Conservation (phyloP, 495 filamentous ascomycete species). For the Aspergillus funiculosus region DNA sequence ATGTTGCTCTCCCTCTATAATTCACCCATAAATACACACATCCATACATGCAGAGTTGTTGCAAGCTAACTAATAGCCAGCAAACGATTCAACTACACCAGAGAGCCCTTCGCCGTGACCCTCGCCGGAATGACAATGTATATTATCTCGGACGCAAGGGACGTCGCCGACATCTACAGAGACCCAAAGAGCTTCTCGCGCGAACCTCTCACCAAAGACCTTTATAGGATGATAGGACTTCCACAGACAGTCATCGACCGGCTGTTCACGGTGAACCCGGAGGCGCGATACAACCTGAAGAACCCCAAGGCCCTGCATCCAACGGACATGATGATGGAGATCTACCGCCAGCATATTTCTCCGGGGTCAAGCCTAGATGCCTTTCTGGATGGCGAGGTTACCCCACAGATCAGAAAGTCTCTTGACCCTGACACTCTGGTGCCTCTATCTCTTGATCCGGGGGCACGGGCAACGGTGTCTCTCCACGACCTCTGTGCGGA, state of each 20-base stretch:
- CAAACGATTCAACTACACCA: constrained; percentile 5
- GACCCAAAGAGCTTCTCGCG: constrained; percentile 13
- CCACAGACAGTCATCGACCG: background rate
- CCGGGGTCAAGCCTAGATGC: constrained; percentile 3
- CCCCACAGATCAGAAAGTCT: background rate
- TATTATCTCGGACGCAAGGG: constrained; percentile 18
- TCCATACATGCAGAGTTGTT: no score
- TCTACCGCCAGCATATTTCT: constrained; percentile 1
- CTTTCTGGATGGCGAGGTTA: background rate
- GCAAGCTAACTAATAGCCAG: constrained; percentile 1
- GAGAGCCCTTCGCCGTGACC: constrained; percentile 18
- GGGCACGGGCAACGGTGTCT: constrained; percentile 8
- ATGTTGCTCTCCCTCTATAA: background rate
- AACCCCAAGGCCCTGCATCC: background rate
- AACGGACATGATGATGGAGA: constrained; percentile 4
- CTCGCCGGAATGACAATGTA: constrained; percentile 18
- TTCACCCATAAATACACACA: no score
- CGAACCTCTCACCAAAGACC: constrained; percentile 8
- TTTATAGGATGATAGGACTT: background rate
- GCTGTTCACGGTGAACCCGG: background rate
- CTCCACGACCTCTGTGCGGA: constrained; percentile 8
- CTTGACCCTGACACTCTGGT: background rate
- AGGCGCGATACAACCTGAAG: background rate
- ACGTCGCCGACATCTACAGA: constrained; percentile 18
- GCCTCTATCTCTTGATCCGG: background rate